These are phyloP conservation scores for Nidula microcarpa DNA, from an alignment of 768 basidiomycete species.

Conservation along the genomic window DNA sequence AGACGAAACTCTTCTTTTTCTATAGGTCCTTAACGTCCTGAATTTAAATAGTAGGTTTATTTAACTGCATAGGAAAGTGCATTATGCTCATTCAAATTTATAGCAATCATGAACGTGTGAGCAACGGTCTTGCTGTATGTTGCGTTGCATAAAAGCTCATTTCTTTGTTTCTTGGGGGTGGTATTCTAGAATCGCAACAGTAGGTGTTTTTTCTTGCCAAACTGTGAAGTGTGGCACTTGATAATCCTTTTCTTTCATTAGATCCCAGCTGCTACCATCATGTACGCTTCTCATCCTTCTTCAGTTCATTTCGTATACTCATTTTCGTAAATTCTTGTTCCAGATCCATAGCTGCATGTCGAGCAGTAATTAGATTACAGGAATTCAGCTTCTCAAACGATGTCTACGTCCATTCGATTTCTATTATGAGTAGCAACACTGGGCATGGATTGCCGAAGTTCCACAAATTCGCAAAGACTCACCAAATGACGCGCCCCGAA, in stretches of 20 bases:
- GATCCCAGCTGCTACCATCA: slow-evolving; percentile 66
- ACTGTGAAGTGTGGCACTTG: slow-evolving; percentile 6
- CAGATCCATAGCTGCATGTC: slow-evolving; percentile 62
- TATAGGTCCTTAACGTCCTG: slow-evolving; percentile 50
- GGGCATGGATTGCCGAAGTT: slow-evolving; percentile 17
- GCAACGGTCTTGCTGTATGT: slow-evolving; percentile 14
- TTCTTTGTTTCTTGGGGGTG: no score
- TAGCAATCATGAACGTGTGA: slow-evolving; percentile 63
- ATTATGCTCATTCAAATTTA: not conserved
- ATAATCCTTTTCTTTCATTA: slow-evolving; percentile 7
- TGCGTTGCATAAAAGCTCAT: no score
- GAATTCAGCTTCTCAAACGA: slow-evolving; percentile 44
- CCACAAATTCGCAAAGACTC: slow-evolving; percentile 24
- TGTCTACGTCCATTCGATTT: slow-evolving; percentile 44
- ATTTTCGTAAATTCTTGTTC: slow-evolving; percentile 1
- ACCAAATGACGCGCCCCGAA: slow-evolving; percentile 34
- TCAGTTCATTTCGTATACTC: not conserved
- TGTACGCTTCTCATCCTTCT: slow-evolving; percentile 32
- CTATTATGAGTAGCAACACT: slow-evolving; percentile 29
- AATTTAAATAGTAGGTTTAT: slow-evolving; percentile 53
- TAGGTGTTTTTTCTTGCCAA: slow-evolving; percentile 18
- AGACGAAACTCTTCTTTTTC: no score
- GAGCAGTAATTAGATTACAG: slow-evolving; percentile 63
- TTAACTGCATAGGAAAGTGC: not conserved
- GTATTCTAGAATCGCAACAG: slow-evolving; percentile 36